phyloP scores from a whole-genome alignment of 2,329 filamentous ascomycete genomes.

The Epichloe sp. region DNA sequence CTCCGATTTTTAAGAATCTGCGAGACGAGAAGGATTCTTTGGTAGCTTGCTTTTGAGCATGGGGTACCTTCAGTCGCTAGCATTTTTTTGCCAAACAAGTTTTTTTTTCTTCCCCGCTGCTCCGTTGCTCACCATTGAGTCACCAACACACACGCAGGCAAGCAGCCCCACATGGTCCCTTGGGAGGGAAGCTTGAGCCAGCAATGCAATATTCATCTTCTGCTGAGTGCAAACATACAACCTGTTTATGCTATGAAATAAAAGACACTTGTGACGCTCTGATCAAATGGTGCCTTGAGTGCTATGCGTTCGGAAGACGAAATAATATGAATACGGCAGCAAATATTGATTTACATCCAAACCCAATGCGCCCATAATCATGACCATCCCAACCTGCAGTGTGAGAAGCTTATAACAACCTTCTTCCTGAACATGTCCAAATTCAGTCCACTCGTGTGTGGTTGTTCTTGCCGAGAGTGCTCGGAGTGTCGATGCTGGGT shows the following conservation, averaged over 20 bases:
- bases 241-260: background rate
- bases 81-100: too few species aligned
- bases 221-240: too few species aligned
- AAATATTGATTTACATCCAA: background rate
- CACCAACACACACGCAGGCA: too few species aligned
- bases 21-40: background rate
- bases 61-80: too few species aligned
- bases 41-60: too few species aligned
- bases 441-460: conserved; percentile 12
- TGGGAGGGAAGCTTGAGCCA: too few species aligned
- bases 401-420: background rate
- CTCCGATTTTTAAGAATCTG: background rate
- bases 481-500: conserved; percentile 29
- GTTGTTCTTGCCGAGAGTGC: conserved; percentile 22
- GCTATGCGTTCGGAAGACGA: background rate
- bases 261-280: background rate
- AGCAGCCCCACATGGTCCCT: too few species aligned
- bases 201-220: too few species aligned
- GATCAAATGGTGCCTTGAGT: background rate
- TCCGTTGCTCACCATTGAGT: too few species aligned
- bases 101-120: too few species aligned
- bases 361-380: background rate
- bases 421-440: background rate
- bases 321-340: background rate
- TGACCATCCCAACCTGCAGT: background rate